phyloP scores from a whole-genome alignment of 225 moss, liverwort and hornwort species.

The Neckera pumila region DNA sequence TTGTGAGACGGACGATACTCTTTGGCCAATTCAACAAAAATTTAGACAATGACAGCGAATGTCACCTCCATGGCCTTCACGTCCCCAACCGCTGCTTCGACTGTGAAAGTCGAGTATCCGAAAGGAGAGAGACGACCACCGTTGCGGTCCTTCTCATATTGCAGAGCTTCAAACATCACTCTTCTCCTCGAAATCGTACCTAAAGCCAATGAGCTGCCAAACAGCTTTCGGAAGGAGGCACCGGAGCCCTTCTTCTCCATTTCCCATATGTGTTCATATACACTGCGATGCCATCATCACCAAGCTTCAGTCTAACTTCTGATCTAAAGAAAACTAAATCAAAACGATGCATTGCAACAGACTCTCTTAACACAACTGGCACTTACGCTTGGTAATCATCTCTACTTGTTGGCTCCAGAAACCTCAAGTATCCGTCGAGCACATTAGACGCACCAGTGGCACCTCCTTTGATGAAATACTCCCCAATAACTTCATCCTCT shows the following conservation, averaged over 20 bases:
- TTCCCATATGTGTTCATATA: conserved; percentile 63
- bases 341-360: neutral
- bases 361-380: neutral
- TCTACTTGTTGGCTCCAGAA: conserved; percentile 75
- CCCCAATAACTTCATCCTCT: conserved; percentile 13
- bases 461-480: conserved; percentile 68
- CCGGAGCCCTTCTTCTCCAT: conserved; percentile 63
- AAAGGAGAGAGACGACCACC: conserved; percentile 93
- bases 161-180: conserved; percentile 65
- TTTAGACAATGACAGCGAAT: neutral
- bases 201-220: conserved; percentile 55
- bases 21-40: neutral
- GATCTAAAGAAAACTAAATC: neutral
- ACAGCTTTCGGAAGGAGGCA: conserved; percentile 78
- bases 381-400: conserved; percentile 86
- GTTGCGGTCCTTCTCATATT: conserved; percentile 86
- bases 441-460: conserved; percentile 72
- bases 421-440: conserved; percentile 75
- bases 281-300: conserved; percentile 22
- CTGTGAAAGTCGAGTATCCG: conserved; percentile 77
- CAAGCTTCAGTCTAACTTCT: neutral
- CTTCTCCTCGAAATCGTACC: conserved; percentile 82
- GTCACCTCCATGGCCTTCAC: conserved; percentile 82
- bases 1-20: neutral
- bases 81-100: conserved; percentile 66